A percentile compares a stretch with the other conserved stretches of the same genome.
Conservation (phyloP, 805 yeast species). For the Spathaspora gorwiae region DNA sequence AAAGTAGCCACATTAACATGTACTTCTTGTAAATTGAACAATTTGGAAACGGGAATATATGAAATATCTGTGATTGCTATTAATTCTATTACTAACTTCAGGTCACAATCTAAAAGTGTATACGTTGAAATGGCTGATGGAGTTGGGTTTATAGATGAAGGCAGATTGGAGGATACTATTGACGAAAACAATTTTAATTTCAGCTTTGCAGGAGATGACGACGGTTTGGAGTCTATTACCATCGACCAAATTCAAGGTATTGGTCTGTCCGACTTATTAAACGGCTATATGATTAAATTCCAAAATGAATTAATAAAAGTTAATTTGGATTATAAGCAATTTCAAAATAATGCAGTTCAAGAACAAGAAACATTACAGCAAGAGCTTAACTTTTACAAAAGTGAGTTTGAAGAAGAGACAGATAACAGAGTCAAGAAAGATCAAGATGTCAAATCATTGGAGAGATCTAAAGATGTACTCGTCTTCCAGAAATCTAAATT, state of each 20-base stretch:
- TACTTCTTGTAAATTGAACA: slow-evolving; percentile 31
- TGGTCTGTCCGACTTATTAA: slow-evolving; percentile 15
- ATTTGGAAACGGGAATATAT: slow-evolving; percentile 24
- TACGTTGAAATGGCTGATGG: slow-evolving; percentile 17
- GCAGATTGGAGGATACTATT: slow-evolving; percentile 4
- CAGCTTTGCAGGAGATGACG: neutral
- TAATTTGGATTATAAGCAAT: slow-evolving; percentile 16
- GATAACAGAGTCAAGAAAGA: slow-evolving; percentile 27
- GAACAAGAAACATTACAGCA: slow-evolving; percentile 19
- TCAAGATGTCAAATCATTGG: slow-evolving; percentile 26
- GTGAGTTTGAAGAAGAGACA: slow-evolving; percentile 34
- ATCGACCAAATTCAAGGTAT: slow-evolving; percentile 14
- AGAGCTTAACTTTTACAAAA: slow-evolving; percentile 27
- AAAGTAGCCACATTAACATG: slow-evolving; percentile 34
- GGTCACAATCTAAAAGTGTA: slow-evolving; percentile 30
- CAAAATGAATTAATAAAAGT: slow-evolving; percentile 22
- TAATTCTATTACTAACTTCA: slow-evolving; percentile 30
- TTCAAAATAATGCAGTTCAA: slow-evolving; percentile 7
- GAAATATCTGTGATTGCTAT: slow-evolving; percentile 35
- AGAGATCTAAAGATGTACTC: slow-evolving; percentile 27
- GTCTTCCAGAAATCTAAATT: slow-evolving; percentile 30
- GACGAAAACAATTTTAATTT: neutral
- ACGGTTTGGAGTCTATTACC: slow-evolving; percentile 6
- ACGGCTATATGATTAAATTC: slow-evolving; percentile 20
- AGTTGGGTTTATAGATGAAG: neutral